A percentile compares a stretch with the other conserved stretches of the same genome.
These are phyloP conservation scores for Rhizoctonia solani DNA, from an alignment of 1,284 basidiomycete genomes.

Conservation along the genomic window DNA sequence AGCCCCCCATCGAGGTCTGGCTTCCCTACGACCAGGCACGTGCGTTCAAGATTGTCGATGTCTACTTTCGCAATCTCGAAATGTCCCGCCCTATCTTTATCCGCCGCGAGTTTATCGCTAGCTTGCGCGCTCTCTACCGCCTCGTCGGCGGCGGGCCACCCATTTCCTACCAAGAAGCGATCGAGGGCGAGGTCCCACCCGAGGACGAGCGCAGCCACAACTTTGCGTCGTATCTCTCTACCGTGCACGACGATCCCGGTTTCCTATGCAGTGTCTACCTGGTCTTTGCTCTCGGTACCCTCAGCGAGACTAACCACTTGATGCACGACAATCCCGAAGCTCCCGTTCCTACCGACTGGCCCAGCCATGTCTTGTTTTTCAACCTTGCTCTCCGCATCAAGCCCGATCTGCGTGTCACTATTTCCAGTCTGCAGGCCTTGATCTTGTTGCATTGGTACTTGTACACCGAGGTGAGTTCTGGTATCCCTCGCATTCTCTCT, in stretches of 20 bases:
- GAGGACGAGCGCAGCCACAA: slow-evolving; percentile 25
- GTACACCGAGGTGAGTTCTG: slow-evolving; percentile 77
- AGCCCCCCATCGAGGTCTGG: slow-evolving; percentile 58
- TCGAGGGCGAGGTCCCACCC: slow-evolving; percentile 30
- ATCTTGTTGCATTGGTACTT: slow-evolving; percentile 83
- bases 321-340: slow-evolving; percentile 35
- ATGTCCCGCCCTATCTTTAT: slow-evolving; percentile 73
- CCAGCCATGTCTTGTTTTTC: slow-evolving; percentile 78
- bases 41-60: slow-evolving; percentile 55
- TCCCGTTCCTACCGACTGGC: slow-evolving; percentile 57
- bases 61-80: slow-evolving; percentile 76
- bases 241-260: slow-evolving; percentile 63
- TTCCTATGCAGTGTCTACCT: slow-evolving; percentile 76
- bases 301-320: slow-evolving; percentile 75
- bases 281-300: slow-evolving; percentile 73
- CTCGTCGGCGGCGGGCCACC: slow-evolving; percentile 33
- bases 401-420: slow-evolving; percentile 75
- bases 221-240: slow-evolving; percentile 16
- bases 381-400: slow-evolving; percentile 73
- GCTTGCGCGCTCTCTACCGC: slow-evolving; percentile 63
- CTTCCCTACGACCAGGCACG: slow-evolving; percentile 56
- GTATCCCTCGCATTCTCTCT: not conserved
- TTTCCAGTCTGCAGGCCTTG: slow-evolving; percentile 76
- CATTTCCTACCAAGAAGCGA: slow-evolving; percentile 26
- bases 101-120: slow-evolving; percentile 64